Evolutionary conservation across 768 basidiomycete species (phyloP).

Genomic region (Omphalotus guepiniiformis): DNA sequence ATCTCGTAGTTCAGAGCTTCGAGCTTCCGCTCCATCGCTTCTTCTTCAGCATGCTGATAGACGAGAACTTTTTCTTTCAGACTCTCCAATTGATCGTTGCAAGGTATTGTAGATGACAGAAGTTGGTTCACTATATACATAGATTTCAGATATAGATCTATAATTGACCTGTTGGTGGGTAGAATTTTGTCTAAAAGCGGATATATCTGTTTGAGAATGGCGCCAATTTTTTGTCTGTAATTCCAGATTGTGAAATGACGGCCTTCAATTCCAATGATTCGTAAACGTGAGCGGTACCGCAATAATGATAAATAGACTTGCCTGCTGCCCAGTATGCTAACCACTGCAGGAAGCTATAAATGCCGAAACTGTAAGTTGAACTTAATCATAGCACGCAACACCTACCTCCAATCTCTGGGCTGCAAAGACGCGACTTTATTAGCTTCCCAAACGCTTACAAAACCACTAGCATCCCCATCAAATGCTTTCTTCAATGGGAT

Average conservation of each 20-base stretch:
- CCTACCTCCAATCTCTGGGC: slow-evolving; percentile 3
- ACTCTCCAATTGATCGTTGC: slow-evolving; percentile 1
- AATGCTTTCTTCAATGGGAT: not conserved
- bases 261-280: not conserved
- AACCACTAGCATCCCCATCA: not conserved
- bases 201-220: slow-evolving; percentile 5
- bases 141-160: slow-evolving; percentile 8
- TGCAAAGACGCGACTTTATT: not conserved
- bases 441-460: slow-evolving; percentile 5
- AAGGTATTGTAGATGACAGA: not conserved
- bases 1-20: slow-evolving; percentile 9
- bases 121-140: not conserved
- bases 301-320: not conserved
- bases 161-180: slow-evolving; percentile 1
- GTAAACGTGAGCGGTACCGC: no score
- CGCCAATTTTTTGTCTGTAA: slow-evolving; percentile 9
- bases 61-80: not conserved
- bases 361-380: not conserved
- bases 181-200: not conserved
- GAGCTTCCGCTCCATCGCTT: slow-evolving; percentile 3
- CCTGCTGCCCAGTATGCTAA: slow-evolving; percentile 7
- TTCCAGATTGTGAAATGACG: slow-evolving; percentile 9
- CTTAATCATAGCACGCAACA: not conserved
- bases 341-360: slow-evolving; percentile 1
- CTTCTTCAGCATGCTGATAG: slow-evolving; percentile 6